Base-by-base conservation (phyloP, 2,329 filamentous ascomycete genomes). In the Aspergillus vadensis region DNA sequence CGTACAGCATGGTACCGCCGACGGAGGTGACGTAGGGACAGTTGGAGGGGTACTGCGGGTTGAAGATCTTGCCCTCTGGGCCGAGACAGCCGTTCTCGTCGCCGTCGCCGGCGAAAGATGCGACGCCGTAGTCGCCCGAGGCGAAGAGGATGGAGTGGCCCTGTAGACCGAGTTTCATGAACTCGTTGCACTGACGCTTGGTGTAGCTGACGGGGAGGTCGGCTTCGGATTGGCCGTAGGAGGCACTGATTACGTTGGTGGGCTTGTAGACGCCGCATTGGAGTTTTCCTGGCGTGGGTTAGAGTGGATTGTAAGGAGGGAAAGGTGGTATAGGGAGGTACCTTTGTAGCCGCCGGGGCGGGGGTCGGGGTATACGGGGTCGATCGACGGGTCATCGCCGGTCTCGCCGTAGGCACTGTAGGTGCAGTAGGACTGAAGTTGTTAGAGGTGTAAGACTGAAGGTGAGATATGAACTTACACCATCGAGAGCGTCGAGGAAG, bases 171-270 rank as follows among this genome's bases (percentile, higher is more conserved):
- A 86, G 78, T 69, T 86, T 85, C 67, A 85, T 74, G 65, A 83
- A 81, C 43, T 79, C 76, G 48, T 74, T 74, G 64, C 77, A 80
- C 63, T 80, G 77, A 3, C 77, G 73, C 63, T 81, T 75, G 65
- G 85, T 82, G 72, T 88, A 88, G 63, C 74, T 76, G 5, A 78
- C 72, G 0, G 85, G 84, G 19, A 86, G 76, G 21, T 82, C 81
- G 5, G 74, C 72, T 71, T 88, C 85, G 47, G 81, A 78, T 44
- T 81, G 81, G 50, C 83, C 83, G 68, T 86, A 86, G 3, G 81
- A 84, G 64, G 87, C 83, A 39, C 79, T 81, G 61, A 86, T 80
- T 6, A 86, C 84, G 63, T 85, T 84, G 9, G 84, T 83, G 2
- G 83, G 82, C 65, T 80, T 76, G 74, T 81, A 84, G 19, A 81